These are phyloP conservation scores for Nothophaeocryptopus gaeumannii DNA, from an alignment of 2,329 filamentous ascomycete species.

Conservation along the genomic window DNA sequence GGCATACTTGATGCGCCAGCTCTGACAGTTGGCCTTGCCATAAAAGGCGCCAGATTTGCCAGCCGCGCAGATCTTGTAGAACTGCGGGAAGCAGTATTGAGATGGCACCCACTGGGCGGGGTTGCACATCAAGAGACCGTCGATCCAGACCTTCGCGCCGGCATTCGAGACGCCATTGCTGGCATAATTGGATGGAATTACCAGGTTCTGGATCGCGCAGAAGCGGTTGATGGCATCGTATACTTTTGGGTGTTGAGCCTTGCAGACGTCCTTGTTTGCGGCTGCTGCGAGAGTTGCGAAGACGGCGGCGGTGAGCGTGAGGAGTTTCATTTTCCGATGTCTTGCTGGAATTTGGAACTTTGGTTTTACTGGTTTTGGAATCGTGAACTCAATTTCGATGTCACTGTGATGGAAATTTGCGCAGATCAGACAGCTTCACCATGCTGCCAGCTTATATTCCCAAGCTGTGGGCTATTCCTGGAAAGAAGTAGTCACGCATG, in stretches of 20 bases:
- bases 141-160: not conserved
- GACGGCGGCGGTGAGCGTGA: not conserved
- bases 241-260: not conserved
- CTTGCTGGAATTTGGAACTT: too few relatives aligned
- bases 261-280: not conserved
- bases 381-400: too few relatives aligned
- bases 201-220: not conserved
- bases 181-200: not conserved
- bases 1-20: conserved; percentile 3
- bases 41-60: not conserved
- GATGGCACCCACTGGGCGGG: conserved; percentile 1
- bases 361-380: too few relatives aligned
- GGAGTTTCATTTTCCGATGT: not conserved
- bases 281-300: not conserved
- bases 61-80: conserved; percentile 1
- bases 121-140: not conserved
- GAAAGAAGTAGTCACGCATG: too few relatives aligned
- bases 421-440: too few relatives aligned
- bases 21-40: conserved; percentile 2
- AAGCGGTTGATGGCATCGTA: conserved; percentile 3
- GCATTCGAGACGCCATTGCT: not conserved
- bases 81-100: not conserved
- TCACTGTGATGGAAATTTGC: too few relatives aligned
- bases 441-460: too few relatives aligned
- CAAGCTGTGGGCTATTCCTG: too few relatives aligned